Evolutionary conservation across 306 rosid genomes (phyloP).

Genomic region (Lathyrus sativus): DNA sequence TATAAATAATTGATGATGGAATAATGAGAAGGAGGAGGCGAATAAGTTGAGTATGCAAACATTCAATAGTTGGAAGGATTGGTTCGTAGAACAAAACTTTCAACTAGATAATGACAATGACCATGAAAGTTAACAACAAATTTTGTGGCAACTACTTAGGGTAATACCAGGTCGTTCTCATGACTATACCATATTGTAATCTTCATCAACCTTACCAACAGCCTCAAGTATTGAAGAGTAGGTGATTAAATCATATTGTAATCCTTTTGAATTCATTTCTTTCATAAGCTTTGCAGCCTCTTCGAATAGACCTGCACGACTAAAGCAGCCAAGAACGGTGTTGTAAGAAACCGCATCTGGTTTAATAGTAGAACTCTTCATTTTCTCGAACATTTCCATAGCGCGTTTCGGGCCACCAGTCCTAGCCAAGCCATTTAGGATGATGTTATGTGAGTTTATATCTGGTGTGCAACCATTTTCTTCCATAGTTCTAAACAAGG

Average conservation of each 20-base stretch:
- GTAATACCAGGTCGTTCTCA: constrained; percentile 30
- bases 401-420: constrained; percentile 78
- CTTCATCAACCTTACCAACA: constrained; percentile 89
- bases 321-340: constrained; percentile 78
- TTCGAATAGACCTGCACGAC: constrained; percentile 93
- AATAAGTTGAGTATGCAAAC: no score
- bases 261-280: constrained; percentile 80
- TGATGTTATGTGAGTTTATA: constrained; percentile 80
- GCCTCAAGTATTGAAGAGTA: constrained; percentile 95
- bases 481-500: constrained; percentile 74
- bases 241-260: constrained; percentile 71
- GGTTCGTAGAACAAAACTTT: no score
- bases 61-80: no score
- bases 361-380: constrained; percentile 59
- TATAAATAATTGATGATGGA: no score
- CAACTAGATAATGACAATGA: no score
- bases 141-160: background rate
- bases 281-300: constrained; percentile 90
- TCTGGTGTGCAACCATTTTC: constrained; percentile 77
- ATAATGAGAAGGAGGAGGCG: no score
- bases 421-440: constrained; percentile 77
- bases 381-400: constrained; percentile 69
- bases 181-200: constrained; percentile 27
- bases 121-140: no score
- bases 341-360: constrained; percentile 90